A percentile compares a stretch with the other conserved stretches of the same genome.
Conservation (phyloP, 2,329 filamentous ascomycete genomes). For the Dothideomycetidae sp. region DNA sequence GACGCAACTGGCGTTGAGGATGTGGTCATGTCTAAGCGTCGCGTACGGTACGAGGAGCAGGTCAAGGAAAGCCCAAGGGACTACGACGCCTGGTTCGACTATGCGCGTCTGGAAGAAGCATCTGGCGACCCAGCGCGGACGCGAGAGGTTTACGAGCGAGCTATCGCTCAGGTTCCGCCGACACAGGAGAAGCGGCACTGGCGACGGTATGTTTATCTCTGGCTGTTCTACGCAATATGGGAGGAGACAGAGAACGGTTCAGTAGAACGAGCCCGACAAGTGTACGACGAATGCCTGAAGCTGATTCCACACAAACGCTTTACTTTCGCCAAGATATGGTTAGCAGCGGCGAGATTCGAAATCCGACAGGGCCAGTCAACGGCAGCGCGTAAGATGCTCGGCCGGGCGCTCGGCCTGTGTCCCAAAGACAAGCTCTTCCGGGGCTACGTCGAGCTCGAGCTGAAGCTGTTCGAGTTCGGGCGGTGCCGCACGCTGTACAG, state of each 20-base stretch:
- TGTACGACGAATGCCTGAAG: conserved; percentile 78
- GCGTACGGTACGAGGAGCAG: conserved; percentile 87
- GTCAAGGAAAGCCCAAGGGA: conserved; percentile 90
- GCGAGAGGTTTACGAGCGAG: conserved; percentile 85
- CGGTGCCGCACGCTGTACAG: conserved; percentile 83
- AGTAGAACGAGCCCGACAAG: conserved; percentile 62
- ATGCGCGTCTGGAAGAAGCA: conserved; percentile 76
- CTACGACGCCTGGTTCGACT: conserved; percentile 96
- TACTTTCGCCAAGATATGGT: conserved; percentile 93
- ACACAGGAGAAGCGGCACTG: conserved; percentile 95
- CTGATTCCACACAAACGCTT: conserved; percentile 92
- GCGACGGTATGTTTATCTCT: conserved; percentile 93
- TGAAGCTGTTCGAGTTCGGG: conserved; percentile 85
- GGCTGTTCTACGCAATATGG: conserved; percentile 94
- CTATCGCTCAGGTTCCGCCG: conserved; percentile 87
- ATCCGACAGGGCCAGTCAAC: conserved; percentile 72
- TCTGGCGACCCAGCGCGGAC: conserved; percentile 70
- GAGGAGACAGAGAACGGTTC: conserved; percentile 82
- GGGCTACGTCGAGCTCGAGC: conserved; percentile 84
- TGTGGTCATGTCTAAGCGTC: conserved; percentile 83
- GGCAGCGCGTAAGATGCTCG: conserved; percentile 73
- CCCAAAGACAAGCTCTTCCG: conserved; percentile 93
- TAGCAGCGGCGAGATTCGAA: conserved; percentile 86
- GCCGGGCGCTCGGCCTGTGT: conserved; percentile 81
- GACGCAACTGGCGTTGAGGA: conserved; percentile 88